These are phyloP conservation scores for Phaeosphaeriaceae sp. DNA, from an alignment of 2,329 filamentous ascomycete species.

Conservation along the genomic window DNA sequence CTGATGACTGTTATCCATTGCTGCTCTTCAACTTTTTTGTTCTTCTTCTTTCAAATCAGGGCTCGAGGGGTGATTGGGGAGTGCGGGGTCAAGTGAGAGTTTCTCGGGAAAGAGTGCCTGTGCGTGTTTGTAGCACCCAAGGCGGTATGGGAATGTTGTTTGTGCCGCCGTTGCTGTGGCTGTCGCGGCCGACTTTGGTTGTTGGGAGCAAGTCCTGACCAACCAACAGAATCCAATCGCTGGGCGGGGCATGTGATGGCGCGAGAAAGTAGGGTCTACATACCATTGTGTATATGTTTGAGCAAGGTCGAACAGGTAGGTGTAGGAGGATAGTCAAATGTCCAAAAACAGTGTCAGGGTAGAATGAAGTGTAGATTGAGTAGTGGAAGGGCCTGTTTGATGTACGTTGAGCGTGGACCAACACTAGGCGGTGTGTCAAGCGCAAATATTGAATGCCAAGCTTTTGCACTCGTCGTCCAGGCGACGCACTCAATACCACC, in stretches of 20 bases:
- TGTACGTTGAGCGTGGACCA: slow-evolving; percentile 12
- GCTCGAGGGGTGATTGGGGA: slow-evolving; percentile 7
- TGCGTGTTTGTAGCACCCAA: slow-evolving; percentile 9
- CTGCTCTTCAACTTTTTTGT: slow-evolving; percentile 23
- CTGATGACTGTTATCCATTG: slow-evolving; percentile 55
- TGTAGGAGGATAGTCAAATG: not conserved
- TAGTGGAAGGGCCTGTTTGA: slow-evolving; percentile 22
- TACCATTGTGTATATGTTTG: slow-evolving; percentile 27
- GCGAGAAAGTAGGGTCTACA: slow-evolving; percentile 9
- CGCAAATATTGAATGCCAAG: slow-evolving; percentile 13
- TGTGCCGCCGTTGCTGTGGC: slow-evolving; percentile 15
- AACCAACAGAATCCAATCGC: slow-evolving; percentile 17
- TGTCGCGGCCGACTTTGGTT: slow-evolving; percentile 10
- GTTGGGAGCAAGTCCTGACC: slow-evolving; percentile 17
- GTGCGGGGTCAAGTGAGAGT: not conserved
- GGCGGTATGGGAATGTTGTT: slow-evolving; percentile 16
- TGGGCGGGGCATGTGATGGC: slow-evolving; percentile 11
- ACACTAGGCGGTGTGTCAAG: slow-evolving; percentile 10
- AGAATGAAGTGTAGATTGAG: slow-evolving; percentile 16
- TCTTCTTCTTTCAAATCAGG: slow-evolving; percentile 7
- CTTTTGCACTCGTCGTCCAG: slow-evolving; percentile 6
- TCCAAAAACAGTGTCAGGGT: slow-evolving; percentile 16
- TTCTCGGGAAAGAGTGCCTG: not conserved
- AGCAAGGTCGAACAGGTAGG: slow-evolving; percentile 2
- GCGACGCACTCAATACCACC: not conserved